A percentile compares a stretch with the other conserved stretches of the same genome.
Evolutionary conservation across 225 moss, liverwort and hornwort genomes (phyloP).

Genomic region (Takakia lepidozioides): DNA sequence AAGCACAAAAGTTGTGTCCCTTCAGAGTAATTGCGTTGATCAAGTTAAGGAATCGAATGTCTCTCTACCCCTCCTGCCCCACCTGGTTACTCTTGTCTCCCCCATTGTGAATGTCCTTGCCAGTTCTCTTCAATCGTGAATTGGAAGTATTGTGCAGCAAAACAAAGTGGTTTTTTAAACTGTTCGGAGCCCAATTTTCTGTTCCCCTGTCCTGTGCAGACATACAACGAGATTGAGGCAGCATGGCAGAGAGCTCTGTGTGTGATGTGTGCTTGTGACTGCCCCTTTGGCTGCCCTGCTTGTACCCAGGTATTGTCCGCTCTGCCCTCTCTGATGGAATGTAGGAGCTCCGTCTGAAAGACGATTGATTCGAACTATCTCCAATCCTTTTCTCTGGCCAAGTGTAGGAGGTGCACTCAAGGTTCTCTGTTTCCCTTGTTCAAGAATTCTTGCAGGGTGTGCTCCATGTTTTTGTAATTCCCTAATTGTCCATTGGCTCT

Average conservation of each 20-base stretch:
- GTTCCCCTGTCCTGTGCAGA: slow-evolving; percentile 20
- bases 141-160: not conserved
- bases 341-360: not conserved
- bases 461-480: not conserved
- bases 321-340: not conserved
- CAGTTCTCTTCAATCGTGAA: not conserved
- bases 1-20: too few species aligned
- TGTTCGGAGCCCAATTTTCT: too few species aligned
- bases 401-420: not conserved
- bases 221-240: slow-evolving; percentile 32
- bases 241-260: slow-evolving; percentile 42
- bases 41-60: too few species aligned
- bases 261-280: slow-evolving; percentile 38
- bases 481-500: not conserved
- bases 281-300: slow-evolving; percentile 47
- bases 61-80: too few species aligned
- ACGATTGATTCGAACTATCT: not conserved
- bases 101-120: not conserved
- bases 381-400: too few species aligned
- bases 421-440: not conserved
- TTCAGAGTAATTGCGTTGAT: too few species aligned
- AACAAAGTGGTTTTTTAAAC: not conserved
- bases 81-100: not conserved
- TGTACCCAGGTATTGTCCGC: slow-evolving; percentile 35
- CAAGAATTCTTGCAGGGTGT: not conserved